Evolutionary conservation across 805 yeast genomes (phyloP).

Genomic region (Pichia deserticola): DNA sequence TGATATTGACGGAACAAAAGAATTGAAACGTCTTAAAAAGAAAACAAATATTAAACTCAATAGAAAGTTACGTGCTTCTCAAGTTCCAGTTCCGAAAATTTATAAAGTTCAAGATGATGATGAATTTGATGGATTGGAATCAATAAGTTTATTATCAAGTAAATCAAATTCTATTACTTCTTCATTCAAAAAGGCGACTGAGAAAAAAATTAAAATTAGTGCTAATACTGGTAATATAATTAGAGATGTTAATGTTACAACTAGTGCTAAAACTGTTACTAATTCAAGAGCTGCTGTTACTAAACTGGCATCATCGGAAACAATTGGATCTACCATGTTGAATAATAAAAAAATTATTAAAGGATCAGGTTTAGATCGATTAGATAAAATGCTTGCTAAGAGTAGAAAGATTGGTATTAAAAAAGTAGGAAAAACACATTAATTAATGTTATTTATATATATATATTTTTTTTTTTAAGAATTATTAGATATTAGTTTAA

Average conservation of each 20-base stretch:
- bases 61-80: conserved; percentile 44
- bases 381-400: conserved; percentile 12
- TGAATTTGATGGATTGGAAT: conserved; percentile 11
- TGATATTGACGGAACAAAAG: conserved; percentile 30
- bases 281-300: conserved; percentile 25
- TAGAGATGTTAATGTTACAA: conserved; percentile 26
- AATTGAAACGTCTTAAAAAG: conserved; percentile 27
- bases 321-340: background rate
- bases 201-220: conserved; percentile 15
- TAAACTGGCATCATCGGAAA: conserved; percentile 13
- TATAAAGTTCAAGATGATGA: background rate
- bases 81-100: conserved; percentile 9
- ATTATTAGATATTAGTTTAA: too few relatives aligned
- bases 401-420: conserved; percentile 11
- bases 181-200: conserved; percentile 18
- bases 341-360: background rate
- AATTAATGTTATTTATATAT: background rate
- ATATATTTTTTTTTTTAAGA: background rate
- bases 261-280: conserved; percentile 18
- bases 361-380: conserved; percentile 10
- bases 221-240: conserved; percentile 20
- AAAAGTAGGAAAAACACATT: conserved; percentile 1
- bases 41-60: conserved; percentile 41
- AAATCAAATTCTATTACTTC: conserved; percentile 23
- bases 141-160: conserved; percentile 19